phyloP scores from a whole-genome alignment of 805 yeast genomes.

The Metschnikowia amazonensis region DNA sequence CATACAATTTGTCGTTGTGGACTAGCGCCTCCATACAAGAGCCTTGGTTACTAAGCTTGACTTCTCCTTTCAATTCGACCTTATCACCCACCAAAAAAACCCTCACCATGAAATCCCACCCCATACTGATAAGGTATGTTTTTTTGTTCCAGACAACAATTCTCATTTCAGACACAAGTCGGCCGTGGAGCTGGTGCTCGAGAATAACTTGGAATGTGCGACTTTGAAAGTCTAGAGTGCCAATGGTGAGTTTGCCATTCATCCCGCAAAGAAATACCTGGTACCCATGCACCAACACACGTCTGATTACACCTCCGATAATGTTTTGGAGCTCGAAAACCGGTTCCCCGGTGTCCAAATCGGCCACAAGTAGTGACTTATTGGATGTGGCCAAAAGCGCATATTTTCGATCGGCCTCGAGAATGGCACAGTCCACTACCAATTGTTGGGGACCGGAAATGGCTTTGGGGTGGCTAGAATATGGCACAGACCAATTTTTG shows the following conservation, averaged over 20 bases:
- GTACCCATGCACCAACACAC: slow-evolving; percentile 25
- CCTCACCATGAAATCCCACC: slow-evolving; percentile 53
- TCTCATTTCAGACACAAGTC: slow-evolving; percentile 39
- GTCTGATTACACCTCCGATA: slow-evolving; percentile 33
- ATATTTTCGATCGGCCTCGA: neutral
- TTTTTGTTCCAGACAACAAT: slow-evolving; percentile 13
- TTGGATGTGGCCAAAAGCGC: slow-evolving; percentile 21
- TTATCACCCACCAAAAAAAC: slow-evolving; percentile 27
- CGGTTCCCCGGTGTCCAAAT: slow-evolving; percentile 13
- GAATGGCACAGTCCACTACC: slow-evolving; percentile 18
- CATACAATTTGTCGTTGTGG: slow-evolving; percentile 28
- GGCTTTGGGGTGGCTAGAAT: slow-evolving; percentile 19
- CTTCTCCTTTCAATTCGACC: slow-evolving; percentile 4
- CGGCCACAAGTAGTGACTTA: slow-evolving; percentile 18
- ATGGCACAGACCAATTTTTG: slow-evolving; percentile 31
- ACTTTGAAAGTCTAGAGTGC: slow-evolving; percentile 6
- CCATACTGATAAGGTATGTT: slow-evolving; percentile 49
- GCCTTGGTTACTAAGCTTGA: slow-evolving; percentile 48
- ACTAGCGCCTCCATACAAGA: slow-evolving; percentile 44
- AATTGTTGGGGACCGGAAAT: slow-evolving; percentile 21
- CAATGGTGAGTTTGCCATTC: slow-evolving; percentile 44
- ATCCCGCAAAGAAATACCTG: slow-evolving; percentile 45
- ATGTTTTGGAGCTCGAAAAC: slow-evolving; percentile 16
- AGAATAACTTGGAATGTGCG: neutral
- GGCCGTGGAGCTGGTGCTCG: slow-evolving; percentile 30